These are phyloP conservation scores for Auriscalpium microsporum DNA, from an alignment of 768 basidiomycete species.

Conservation along the genomic window DNA sequence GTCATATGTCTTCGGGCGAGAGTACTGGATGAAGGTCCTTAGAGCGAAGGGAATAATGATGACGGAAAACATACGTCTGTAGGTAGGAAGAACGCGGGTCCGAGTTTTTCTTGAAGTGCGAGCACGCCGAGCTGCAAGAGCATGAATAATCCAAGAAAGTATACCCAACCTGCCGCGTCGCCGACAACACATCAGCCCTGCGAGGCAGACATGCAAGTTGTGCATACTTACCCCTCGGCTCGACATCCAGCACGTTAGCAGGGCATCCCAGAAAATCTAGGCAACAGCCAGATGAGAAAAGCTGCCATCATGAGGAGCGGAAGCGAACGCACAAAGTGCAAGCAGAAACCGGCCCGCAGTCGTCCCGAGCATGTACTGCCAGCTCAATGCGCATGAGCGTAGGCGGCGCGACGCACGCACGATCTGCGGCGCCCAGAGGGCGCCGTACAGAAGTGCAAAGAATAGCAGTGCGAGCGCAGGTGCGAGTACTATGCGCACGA, in stretches of 20 bases:
- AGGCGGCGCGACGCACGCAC: conserved; percentile 65
- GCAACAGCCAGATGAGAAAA: neutral
- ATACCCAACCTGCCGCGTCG: conserved; percentile 49
- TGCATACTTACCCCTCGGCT: conserved; percentile 52
- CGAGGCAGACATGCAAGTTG: neutral
- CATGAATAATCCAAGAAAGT: conserved; percentile 49
- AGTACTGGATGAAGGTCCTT: conserved; percentile 35
- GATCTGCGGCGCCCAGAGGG: conserved; percentile 84
- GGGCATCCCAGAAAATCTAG: conserved; percentile 79
- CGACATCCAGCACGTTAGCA: conserved; percentile 77
- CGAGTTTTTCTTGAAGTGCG: conserved; percentile 65
- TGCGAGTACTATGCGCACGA: conserved; percentile 67
- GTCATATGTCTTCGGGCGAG: conserved; percentile 57
- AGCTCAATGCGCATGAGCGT: conserved; percentile 57
- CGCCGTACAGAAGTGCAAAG: conserved; percentile 61
- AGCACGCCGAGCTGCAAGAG: conserved; percentile 53
- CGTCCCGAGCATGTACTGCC: conserved; percentile 70
- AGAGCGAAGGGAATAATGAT: neutral
- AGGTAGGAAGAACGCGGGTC: conserved; percentile 81
- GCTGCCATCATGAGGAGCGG: neutral
- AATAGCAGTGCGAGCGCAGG: conserved; percentile 58
- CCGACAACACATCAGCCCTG: neutral
- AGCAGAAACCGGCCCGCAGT: conserved; percentile 63
- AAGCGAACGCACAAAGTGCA: conserved; percentile 55
- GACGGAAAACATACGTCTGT: conserved; percentile 37